Percentiles rank a stretch among this genome's conserved stretches.
Conservation (phyloP, 306 rosid genomes). For the Delonix regia region DNA sequence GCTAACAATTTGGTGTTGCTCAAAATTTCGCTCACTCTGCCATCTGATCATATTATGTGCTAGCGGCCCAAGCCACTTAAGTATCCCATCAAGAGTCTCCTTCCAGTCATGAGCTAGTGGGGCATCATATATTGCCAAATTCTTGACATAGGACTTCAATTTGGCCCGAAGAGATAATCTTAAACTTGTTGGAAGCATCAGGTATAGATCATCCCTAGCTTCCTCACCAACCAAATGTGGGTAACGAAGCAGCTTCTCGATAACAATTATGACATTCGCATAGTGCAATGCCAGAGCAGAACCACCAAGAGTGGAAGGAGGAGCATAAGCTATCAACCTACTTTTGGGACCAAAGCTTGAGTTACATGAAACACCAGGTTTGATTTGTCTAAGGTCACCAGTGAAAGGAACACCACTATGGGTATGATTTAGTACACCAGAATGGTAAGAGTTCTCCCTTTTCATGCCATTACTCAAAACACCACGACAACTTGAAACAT, state of each 20-base stretch:
- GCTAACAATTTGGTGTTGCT: conserved; percentile 75
- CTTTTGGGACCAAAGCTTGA: conserved; percentile 60
- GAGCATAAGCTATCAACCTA: conserved; percentile 63
- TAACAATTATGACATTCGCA: conserved; percentile 84
- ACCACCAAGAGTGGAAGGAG: conserved; percentile 89
- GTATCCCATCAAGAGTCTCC: conserved; percentile 76
- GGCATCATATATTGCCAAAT: conserved; percentile 91
- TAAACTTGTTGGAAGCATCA: conserved; percentile 86
- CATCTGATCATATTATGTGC: conserved; percentile 96
- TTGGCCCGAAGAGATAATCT: conserved; percentile 70
- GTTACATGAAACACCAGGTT: conserved; percentile 46
- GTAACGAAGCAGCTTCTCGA: conserved; percentile 85
- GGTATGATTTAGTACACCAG: conserved; percentile 44
- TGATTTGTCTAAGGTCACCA: conserved; percentile 48
- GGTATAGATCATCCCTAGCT: conserved; percentile 88
- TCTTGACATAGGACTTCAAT: conserved; percentile 79
- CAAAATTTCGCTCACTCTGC: conserved; percentile 94
- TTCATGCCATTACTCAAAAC: conserved; percentile 44
- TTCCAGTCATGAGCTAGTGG: conserved; percentile 98
- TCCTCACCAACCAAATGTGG: conserved; percentile 94
- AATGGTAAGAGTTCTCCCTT: conserved; percentile 49
- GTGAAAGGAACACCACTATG: conserved; percentile 48
- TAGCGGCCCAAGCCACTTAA: conserved; percentile 80
- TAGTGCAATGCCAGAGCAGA: conserved; percentile 91
- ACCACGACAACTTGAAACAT: conserved; percentile 46